Percentiles rank a stretch among this genome's conserved stretches.
phyloP scores from a whole-genome alignment of 768 basidiomycete species.

The Lactarius vividus region DNA sequence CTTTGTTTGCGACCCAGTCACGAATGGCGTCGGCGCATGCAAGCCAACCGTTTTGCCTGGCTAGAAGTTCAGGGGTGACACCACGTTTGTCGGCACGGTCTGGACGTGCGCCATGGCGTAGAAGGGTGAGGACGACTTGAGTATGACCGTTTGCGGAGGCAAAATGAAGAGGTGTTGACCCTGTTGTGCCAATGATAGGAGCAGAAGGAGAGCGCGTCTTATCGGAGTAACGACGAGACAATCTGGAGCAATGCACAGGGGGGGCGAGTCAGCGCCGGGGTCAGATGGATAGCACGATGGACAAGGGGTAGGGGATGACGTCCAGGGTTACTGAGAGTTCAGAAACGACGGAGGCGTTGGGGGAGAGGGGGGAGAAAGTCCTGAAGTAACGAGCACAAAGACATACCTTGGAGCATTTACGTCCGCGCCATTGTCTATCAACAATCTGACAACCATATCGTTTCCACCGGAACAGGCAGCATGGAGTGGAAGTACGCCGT shows the following conservation, averaged over 20 bases:
- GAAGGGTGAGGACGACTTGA: conserved; percentile 70
- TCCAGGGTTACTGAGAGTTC: background rate
- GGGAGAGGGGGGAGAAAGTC: background rate
- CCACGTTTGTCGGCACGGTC: conserved; percentile 88
- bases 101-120: conserved; percentile 81
- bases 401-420: conserved; percentile 88
- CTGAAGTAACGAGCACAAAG: conserved; percentile 29
- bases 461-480: conserved; percentile 91
- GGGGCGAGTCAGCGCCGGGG: background rate
- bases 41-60: conserved; percentile 74
- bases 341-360: background rate
- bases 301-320: background rate
- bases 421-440: conserved; percentile 95
- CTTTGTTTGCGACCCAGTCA: conserved; percentile 64
- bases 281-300: conserved; percentile 5
- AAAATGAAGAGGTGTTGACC: conserved; percentile 94
- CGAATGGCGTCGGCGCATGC: conserved; percentile 72
- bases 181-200: conserved; percentile 78
- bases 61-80: conserved; percentile 80
- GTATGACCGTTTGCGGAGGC: conserved; percentile 94
- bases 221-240: conserved; percentile 71
- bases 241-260: conserved; percentile 38
- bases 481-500: conserved; percentile 95
- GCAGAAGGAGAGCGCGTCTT: conserved; percentile 63
- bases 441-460: conserved; percentile 79